Evolutionary conservation across 352 stramenopile species (phyloP), one percentile per base, ranked within the genome.

Genomic region (Pythium inflatum): DNA sequence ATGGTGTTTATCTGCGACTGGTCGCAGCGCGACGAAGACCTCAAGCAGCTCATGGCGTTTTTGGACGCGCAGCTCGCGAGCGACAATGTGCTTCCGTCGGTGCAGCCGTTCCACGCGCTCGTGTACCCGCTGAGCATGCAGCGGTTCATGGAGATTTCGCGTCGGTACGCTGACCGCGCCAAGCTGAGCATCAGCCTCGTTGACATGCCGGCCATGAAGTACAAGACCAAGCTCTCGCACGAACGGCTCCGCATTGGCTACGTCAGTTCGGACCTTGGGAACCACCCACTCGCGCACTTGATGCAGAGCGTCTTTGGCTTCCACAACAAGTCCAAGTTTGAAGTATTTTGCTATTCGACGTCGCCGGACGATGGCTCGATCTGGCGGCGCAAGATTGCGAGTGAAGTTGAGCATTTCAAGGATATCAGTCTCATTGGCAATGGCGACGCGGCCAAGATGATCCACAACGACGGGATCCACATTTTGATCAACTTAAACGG

Each of bases 1-100:
- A 91, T 98, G 74, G 73, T 94, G 43, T 92, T 97, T 67, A 88
- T 98, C 56, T 98, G 94, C 69, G 94, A 98, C 78, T 98, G 94
- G 94, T 77, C 75, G 18, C 84, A 78, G 34, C 82, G 93, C 13
- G 82, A 90, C 25, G 76, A 87, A 7, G 88, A 98, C 62, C 89
- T 97, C 31, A 74, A 80, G 25, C 81, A 73, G 58, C 75, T 98
- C 24, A 70, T 86, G 49, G 56, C 61, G 24, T 91, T 93, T 48
- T 60, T 93, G 28, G 82, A 91, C 51, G 76, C 83, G 55, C 83
- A 93, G 73, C 63, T 92, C 14, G 74, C 70, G 28, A 78, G 66
- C 22, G 77, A 88, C 46, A 82, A 78, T 28, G 72, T 87, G 20
- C 65, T 98, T 24, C 94, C 94, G 41, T 94, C 81, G 2, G 87